Conservation (phyloP, 1,284 basidiomycete species). For the Puccinia triticina region DNA sequence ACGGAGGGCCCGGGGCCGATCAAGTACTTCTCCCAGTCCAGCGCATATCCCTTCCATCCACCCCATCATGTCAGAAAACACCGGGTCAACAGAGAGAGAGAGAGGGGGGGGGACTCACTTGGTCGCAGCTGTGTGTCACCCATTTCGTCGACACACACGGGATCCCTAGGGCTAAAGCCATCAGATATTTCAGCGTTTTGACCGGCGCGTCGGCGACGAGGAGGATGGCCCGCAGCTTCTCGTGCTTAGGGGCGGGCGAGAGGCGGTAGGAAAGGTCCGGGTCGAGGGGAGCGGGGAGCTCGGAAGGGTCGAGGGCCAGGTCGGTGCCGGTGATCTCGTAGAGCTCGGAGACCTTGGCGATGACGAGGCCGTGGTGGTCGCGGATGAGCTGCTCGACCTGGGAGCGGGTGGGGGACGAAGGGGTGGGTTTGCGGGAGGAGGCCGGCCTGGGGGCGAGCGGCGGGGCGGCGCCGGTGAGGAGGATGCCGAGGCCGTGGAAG, state of each 20-base stretch:
- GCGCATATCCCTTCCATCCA: constrained; percentile 2
- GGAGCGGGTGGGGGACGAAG: neutral
- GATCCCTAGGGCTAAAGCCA: constrained; percentile 79
- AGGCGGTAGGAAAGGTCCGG: neutral
- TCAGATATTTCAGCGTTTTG: constrained; percentile 76
- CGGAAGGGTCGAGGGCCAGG: neutral
- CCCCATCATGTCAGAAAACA: neutral
- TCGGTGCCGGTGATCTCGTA: constrained; percentile 6
- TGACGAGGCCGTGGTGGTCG: neutral
- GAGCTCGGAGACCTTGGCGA: constrained; percentile 10
- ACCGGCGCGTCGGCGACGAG: constrained; percentile 69
- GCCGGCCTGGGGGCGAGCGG: neutral
- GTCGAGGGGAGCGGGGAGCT: neutral
- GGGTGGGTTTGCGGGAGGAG: neutral
- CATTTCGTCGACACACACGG: constrained; percentile 75
- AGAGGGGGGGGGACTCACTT: constrained; percentile 57
- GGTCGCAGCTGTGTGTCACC: constrained; percentile 60
- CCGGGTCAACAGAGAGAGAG: neutral
- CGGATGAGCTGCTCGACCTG: constrained; percentile 17
- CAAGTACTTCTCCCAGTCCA: constrained; percentile 41
- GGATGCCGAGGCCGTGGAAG: constrained; percentile 32
- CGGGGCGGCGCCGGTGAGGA: neutral
- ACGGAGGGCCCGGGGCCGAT: constrained; percentile 37
- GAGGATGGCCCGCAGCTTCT: constrained; percentile 67
- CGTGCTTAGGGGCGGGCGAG: constrained; percentile 32